A percentile compares a stretch with the other conserved stretches of the same genome.
Evolutionary conservation across 345 rosid genomes (phyloP).

Genomic region (Populus davidiana): DNA sequence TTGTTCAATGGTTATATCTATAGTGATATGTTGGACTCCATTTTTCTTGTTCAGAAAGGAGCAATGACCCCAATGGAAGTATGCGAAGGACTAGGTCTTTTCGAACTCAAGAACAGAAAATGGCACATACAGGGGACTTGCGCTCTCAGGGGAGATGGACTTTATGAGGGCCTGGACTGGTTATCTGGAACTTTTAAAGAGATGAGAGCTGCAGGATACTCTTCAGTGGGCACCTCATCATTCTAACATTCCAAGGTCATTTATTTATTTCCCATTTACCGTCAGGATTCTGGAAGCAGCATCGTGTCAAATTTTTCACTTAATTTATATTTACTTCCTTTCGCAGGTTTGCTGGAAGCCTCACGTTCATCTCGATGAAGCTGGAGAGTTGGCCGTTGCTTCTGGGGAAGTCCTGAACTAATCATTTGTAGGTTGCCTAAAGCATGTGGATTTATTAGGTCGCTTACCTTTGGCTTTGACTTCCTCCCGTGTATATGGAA

Average conservation of each 20-base stretch:
- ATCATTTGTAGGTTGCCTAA: conserved; percentile 9
- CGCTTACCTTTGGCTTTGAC: conserved; percentile 1
- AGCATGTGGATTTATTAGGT: conserved; percentile 10
- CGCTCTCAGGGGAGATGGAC: conserved; percentile 93
- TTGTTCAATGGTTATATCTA: background rate
- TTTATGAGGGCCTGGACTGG: conserved; percentile 98
- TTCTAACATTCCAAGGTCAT: conserved; percentile 48
- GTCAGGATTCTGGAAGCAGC: background rate
- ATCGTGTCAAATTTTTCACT: background rate
- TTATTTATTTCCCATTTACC: background rate
- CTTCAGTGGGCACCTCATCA: conserved; percentile 71
- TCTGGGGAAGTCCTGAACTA: conserved; percentile 10
- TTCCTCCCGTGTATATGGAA: conserved; percentile 22
- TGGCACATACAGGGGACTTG: conserved; percentile 99
- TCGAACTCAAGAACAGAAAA: conserved; percentile 88
- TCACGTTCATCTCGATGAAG: conserved; percentile 6
- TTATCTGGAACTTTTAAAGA: conserved; percentile 73
- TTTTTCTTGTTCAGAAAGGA: conserved; percentile 60
- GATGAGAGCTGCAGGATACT: conserved; percentile 87
- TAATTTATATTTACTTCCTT: background rate
- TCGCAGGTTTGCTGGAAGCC: conserved; percentile 5
- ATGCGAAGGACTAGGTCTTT: conserved; percentile 83
- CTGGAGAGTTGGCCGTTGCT: background rate
- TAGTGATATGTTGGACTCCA: background rate
- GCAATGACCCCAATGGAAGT: conserved; percentile 98